A percentile compares a stretch with the other conserved stretches of the same genome.
These are phyloP conservation scores for Didymella sp. DNA, from an alignment of 2,329 filamentous ascomycete species.

Conservation along the genomic window DNA sequence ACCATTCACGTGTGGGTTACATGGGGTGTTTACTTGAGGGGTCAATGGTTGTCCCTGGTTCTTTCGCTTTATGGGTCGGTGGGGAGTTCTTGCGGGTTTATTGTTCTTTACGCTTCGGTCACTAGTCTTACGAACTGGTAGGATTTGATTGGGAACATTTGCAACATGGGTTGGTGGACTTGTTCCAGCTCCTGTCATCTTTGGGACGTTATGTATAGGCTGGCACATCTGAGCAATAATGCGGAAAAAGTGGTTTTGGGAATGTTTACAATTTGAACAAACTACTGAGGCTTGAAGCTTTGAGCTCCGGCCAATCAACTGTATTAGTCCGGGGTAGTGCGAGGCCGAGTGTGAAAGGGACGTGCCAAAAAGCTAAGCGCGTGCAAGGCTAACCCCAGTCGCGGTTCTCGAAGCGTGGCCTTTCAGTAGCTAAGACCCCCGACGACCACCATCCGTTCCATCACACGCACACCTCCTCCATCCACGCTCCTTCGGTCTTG, in stretches of 20 bases:
- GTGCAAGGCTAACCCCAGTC: slow-evolving; percentile 5
- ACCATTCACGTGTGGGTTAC: slow-evolving; percentile 38
- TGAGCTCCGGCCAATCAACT: slow-evolving; percentile 7
- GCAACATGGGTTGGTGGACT: slow-evolving; percentile 22
- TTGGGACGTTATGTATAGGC: slow-evolving; percentile 31
- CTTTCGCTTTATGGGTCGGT: slow-evolving; percentile 29
- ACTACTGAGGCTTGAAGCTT: not conserved
- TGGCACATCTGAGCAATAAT: slow-evolving; percentile 35
- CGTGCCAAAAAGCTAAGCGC: slow-evolving; percentile 1
- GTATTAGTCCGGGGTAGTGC: slow-evolving; percentile 16
- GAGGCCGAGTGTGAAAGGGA: slow-evolving; percentile 11
- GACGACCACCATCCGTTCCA: slow-evolving; percentile 12
- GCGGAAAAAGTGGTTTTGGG: slow-evolving; percentile 39
- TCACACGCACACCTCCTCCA: slow-evolving; percentile 11
- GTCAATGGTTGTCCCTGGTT: slow-evolving; percentile 31
- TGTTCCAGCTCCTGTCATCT: slow-evolving; percentile 28
- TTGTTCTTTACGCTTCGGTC: slow-evolving; percentile 24
- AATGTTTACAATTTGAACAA: not conserved
- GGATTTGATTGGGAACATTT: slow-evolving; percentile 29
- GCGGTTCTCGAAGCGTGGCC: slow-evolving; percentile 21
- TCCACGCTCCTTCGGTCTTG: slow-evolving; percentile 13
- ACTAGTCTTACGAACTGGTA: slow-evolving; percentile 19
- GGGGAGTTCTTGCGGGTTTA: slow-evolving; percentile 36
- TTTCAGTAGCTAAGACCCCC: slow-evolving; percentile 19
- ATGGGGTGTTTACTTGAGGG: slow-evolving; percentile 41